Evolutionary conservation across 179 eudicot genomes (phyloP), one percentile per base, ranked within the genome.

Genomic region (Silene coronaria): DNA sequence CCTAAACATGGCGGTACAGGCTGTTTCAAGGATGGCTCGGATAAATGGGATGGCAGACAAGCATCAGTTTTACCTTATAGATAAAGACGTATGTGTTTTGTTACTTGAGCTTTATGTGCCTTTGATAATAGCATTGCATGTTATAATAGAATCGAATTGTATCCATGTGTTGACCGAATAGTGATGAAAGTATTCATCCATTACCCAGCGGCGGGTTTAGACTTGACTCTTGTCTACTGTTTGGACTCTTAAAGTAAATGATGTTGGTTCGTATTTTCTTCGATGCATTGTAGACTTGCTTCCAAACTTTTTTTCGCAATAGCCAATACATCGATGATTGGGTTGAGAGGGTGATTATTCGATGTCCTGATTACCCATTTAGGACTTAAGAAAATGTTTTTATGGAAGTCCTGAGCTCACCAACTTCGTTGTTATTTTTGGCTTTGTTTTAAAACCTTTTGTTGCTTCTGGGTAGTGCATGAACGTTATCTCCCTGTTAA

Each of bases 51-150:
- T 81, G 57, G 68, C 75, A 38, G 86, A 86, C 76, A 84, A 89
- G 68, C 93, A 94, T 76, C 99, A 92, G 69, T 91, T 96, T 80
- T 96, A 89, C 85, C 90, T 96, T 2, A 83, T 91, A 76, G 97
- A 96, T 79, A 96, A 96, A 89, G 90, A 92, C 85, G 99, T 95
- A 81, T 45, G 89, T 69, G 67, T 48, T 78, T 61, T 36, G 45
- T 67, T 65, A 28, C 69, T 34, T 59, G 24, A 24, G 59, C 30
- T 70, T 4, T 73, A 6, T 45, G 26, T 42, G 36, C 66, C 17
- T 28, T 71, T 42, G 53, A 38, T 67, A 67, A 38, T 10, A 36
- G 19, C 34, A 22, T 46, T 26, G 60, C 13, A 9, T 65, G 10
- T 11, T 69, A 22, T 46, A 63, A 12, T 28, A 45, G 71, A 57